A percentile compares a stretch with the other conserved stretches of the same genome.
phyloP scores from a whole-genome alignment of 441 rosid genomes.

The Hura crepitans region DNA sequence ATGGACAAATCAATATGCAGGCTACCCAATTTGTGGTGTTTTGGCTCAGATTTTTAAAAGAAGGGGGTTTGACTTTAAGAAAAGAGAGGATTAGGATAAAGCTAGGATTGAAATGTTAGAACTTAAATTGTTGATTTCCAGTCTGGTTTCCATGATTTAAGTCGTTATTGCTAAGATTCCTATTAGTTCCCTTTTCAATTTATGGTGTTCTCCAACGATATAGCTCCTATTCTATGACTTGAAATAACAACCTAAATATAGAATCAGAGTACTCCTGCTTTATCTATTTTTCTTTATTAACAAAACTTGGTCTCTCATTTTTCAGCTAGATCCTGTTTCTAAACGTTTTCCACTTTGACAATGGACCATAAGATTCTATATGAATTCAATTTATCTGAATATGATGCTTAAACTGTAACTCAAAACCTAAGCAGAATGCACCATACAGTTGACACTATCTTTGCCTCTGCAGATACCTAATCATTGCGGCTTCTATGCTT shows the following conservation, averaged over 20 bases:
- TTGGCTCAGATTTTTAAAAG: not conserved
- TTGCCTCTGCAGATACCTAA: not conserved
- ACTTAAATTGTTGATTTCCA: not conserved
- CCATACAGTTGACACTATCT: not conserved
- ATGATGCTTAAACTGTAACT: not conserved
- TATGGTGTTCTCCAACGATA: not conserved
- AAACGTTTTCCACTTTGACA: not conserved
- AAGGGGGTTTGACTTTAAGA: not conserved
- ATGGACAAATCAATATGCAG: not conserved
- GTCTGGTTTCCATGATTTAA: not conserved
- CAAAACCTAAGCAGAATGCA: not conserved
- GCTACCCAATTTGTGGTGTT: not conserved
- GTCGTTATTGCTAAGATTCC: not conserved
- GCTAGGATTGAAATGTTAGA: conserved; percentile 3
- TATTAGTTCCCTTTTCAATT: not conserved
- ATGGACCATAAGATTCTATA: not conserved
- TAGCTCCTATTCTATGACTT: not conserved
- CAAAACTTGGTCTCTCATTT: not conserved
- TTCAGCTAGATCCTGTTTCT: not conserved
- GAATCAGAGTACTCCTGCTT: not conserved
- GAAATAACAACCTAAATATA: not conserved
- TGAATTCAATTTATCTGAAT: not conserved
- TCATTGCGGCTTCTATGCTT: not conserved
- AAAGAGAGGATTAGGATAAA: not conserved
- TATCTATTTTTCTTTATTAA: not conserved